These are phyloP conservation scores for Xanthoconium purpureum DNA, from an alignment of 768 basidiomycete genomes.

Conservation along the genomic window DNA sequence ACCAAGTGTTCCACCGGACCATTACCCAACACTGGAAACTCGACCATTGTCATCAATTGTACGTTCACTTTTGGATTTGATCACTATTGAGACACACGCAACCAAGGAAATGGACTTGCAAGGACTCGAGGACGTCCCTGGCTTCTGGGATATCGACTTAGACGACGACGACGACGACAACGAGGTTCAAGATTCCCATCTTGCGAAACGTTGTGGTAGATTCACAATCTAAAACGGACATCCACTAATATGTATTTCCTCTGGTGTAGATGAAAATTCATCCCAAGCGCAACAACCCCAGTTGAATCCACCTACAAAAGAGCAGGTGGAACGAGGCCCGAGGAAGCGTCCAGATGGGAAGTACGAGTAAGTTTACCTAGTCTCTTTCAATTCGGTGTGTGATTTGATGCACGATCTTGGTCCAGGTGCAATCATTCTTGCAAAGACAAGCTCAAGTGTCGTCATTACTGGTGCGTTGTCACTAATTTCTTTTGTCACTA, in stretches of 20 bases:
- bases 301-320: conserved; percentile 1
- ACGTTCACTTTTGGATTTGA: conserved; percentile 10
- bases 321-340: conserved; percentile 13
- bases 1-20: conserved; percentile 48
- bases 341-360: conserved; percentile 60
- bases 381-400: background rate
- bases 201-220: conserved; percentile 30
- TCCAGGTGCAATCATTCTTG: conserved; percentile 76
- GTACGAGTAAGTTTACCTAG: conserved; percentile 44
- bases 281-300: background rate
- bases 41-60: conserved; percentile 64
- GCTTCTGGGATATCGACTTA: conserved; percentile 58
- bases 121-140: conserved; percentile 64
- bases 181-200: conserved; percentile 21
- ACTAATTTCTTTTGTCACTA: conserved; percentile 4
- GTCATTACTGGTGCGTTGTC: conserved; percentile 61
- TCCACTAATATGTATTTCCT: background rate
- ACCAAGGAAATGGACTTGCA: conserved; percentile 61
- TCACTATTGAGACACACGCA: background rate
- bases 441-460: conserved; percentile 72
- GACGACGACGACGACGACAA: conserved; percentile 32
- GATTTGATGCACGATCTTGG: background rate
- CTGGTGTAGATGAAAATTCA: background rate
- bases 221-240: background rate
- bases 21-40: conserved; percentile 70